A percentile compares a stretch with the other conserved stretches of the same genome.
phyloP scores from a whole-genome alignment of 2,329 filamentous ascomycete species.

The Botryosphaeria dothidea region DNA sequence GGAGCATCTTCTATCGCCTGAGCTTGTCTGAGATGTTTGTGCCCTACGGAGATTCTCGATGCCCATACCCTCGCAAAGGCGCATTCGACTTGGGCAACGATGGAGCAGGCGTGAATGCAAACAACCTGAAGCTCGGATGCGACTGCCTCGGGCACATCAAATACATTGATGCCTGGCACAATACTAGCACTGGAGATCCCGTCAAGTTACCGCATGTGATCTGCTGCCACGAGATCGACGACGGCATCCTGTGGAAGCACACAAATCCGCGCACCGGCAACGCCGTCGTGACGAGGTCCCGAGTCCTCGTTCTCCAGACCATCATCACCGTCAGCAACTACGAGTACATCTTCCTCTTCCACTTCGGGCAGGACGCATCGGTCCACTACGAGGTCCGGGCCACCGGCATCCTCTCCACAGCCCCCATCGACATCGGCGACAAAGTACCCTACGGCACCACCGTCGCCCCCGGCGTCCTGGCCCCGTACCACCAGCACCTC shows the following conservation, averaged over 20 bases:
- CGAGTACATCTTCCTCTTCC: slow-evolving; percentile 47
- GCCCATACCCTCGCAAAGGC: slow-evolving; percentile 44
- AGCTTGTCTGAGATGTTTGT: slow-evolving; percentile 49
- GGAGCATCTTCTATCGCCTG: slow-evolving; percentile 44
- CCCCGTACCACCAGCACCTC: slow-evolving; percentile 47
- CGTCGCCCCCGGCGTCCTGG: slow-evolving; percentile 44
- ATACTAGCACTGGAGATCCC: slow-evolving; percentile 36
- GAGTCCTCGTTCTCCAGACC: slow-evolving; percentile 39
- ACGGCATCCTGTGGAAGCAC: slow-evolving; percentile 44
- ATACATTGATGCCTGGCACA: slow-evolving; percentile 45
- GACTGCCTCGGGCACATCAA: slow-evolving; percentile 48
- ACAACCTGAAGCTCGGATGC: slow-evolving; percentile 45
- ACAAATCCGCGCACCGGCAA: slow-evolving; percentile 41
- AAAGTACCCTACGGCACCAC: slow-evolving; percentile 41
- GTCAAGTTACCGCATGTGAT: slow-evolving; percentile 43
- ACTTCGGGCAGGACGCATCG: slow-evolving; percentile 43
- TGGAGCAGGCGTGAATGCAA: slow-evolving; percentile 45
- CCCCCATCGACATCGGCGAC: slow-evolving; percentile 37
- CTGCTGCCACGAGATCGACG: slow-evolving; percentile 45
- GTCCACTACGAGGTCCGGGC: slow-evolving; percentile 47
- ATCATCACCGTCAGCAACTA: slow-evolving; percentile 47
- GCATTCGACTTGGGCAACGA: slow-evolving; percentile 49
- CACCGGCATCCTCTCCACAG: slow-evolving; percentile 45
- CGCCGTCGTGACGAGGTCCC: slow-evolving; percentile 35
- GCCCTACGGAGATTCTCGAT: slow-evolving; percentile 45